These are phyloP conservation scores for Evernia prunastri DNA, from an alignment of 495 filamentous ascomycete genomes.

Conservation along the genomic window DNA sequence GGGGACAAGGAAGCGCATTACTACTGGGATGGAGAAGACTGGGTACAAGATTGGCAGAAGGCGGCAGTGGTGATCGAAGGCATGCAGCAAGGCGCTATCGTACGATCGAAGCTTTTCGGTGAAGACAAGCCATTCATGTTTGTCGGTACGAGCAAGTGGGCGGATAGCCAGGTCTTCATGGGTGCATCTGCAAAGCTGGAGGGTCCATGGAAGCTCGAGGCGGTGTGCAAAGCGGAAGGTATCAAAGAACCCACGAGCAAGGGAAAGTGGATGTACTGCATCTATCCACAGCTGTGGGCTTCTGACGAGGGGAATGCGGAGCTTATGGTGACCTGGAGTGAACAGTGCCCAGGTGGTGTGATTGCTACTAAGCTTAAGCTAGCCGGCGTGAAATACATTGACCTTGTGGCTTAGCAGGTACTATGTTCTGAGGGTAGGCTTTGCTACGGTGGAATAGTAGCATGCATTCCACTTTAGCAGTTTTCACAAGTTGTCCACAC, in stretches of 20 bases:
- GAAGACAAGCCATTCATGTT: slow-evolving; percentile 25
- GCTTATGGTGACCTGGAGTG: slow-evolving; percentile 30
- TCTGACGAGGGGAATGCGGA: slow-evolving; percentile 23
- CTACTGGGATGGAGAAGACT: slow-evolving; percentile 23
- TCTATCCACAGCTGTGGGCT: slow-evolving; percentile 31
- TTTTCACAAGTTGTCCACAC: too few species aligned
- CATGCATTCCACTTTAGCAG: background rate
- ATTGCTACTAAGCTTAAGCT: background rate
- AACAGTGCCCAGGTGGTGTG: slow-evolving; percentile 25
- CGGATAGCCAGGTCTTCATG: slow-evolving; percentile 25
- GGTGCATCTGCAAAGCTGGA: slow-evolving; percentile 19
- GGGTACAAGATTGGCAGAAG: slow-evolving; percentile 8
- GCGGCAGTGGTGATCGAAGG: slow-evolving; percentile 19
- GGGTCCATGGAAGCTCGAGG: slow-evolving; percentile 28
- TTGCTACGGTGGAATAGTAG: background rate
- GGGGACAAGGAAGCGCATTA: background rate
- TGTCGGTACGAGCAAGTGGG: slow-evolving; percentile 26
- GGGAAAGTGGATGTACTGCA: slow-evolving; percentile 26
- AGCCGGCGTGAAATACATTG: background rate
- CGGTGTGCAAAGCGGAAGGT: slow-evolving; percentile 17
- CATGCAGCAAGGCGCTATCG: slow-evolving; percentile 28
- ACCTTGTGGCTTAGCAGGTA: background rate
- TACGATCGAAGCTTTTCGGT: slow-evolving; percentile 28
- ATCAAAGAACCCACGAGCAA: slow-evolving; percentile 15
- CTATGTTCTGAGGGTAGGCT: background rate